These are phyloP conservation scores for Podaxis sp. DNA, from an alignment of 768 basidiomycete species.

Conservation along the genomic window DNA sequence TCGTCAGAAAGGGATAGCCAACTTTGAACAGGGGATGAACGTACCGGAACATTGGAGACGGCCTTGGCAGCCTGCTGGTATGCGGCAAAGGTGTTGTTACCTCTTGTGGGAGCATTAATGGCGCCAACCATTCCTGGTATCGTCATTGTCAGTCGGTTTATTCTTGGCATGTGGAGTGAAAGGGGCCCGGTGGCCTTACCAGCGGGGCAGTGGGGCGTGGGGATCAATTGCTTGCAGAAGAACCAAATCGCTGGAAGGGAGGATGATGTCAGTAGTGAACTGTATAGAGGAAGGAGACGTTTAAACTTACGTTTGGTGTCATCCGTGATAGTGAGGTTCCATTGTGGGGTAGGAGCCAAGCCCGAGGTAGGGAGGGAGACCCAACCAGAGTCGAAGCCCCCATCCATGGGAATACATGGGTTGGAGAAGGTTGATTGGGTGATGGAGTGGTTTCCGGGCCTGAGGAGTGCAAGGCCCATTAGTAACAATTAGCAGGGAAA, in stretches of 20 bases:
- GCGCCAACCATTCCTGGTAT: conserved; percentile 42
- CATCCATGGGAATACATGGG: conserved; percentile 39
- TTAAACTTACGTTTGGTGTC: conserved; percentile 35
- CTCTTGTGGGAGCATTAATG: conserved; percentile 46
- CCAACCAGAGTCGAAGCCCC: conserved; percentile 57
- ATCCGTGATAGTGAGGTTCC: conserved; percentile 49
- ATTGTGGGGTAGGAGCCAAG: conserved; percentile 27
- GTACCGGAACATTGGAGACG: conserved; percentile 27
- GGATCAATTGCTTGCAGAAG: conserved; percentile 48
- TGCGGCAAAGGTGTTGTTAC: conserved; percentile 35
- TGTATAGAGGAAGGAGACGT: conserved; percentile 12
- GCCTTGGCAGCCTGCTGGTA: conserved; percentile 31
- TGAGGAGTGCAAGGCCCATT: conserved; percentile 11
- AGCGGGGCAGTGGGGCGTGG: conserved; percentile 35
- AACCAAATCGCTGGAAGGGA: conserved; percentile 44
- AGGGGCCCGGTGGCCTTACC: conserved; percentile 15
- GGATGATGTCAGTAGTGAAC: conserved; percentile 14
- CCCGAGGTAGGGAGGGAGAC: conserved; percentile 32
- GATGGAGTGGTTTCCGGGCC: conserved; percentile 50
- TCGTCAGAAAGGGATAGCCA: not conserved
- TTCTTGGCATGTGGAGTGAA: not conserved
- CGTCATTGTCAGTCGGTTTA: not conserved
- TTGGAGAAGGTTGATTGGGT: conserved; percentile 44
- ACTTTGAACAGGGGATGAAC: conserved; percentile 11
- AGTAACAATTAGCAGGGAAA: not conserved